Conservation (phyloP, 306 rosid species). For the Morella rubra region DNA sequence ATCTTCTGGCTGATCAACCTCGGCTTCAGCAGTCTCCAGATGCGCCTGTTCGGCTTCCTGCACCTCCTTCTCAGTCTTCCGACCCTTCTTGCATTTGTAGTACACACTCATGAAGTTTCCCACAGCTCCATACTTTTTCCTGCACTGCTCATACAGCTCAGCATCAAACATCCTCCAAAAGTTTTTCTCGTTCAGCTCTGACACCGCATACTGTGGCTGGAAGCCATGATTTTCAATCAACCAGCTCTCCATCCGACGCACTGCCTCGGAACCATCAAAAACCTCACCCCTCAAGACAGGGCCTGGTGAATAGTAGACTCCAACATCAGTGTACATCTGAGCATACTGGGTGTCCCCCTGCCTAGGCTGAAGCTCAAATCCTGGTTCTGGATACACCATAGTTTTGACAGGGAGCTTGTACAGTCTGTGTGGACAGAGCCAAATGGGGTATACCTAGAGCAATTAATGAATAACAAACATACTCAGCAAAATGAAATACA, state of each 20-base stretch:
- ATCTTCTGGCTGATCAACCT: constrained; percentile 56
- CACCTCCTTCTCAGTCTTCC: constrained; percentile 98
- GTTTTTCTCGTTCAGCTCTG: constrained; percentile 78
- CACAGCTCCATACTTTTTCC: constrained; percentile 84
- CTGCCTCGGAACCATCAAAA: constrained; percentile 82
- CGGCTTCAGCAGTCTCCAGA: constrained; percentile 77
- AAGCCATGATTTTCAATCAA: constrained; percentile 84
- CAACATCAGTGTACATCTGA: constrained; percentile 95
- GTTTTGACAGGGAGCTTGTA: constrained; percentile 74
- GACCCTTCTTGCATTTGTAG: constrained; percentile 96
- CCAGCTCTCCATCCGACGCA: constrained; percentile 77
- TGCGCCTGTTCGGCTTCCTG: constrained; percentile 92
- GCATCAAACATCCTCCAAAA: constrained; percentile 98
- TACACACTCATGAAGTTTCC: constrained; percentile 95
- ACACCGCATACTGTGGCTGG: constrained; percentile 94
- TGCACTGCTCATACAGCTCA: constrained; percentile 64
- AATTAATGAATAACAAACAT: constrained; percentile 12
- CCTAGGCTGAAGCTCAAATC: constrained; percentile 78
- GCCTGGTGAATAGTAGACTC: constrained; percentile 92
- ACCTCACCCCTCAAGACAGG: constrained; percentile 93
- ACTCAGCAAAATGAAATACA: neutral
- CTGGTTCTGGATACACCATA: constrained; percentile 83
- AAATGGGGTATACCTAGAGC: constrained; percentile 78
- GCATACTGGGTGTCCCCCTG: constrained; percentile 89
- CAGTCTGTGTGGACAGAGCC: constrained; percentile 95